Evolutionary conservation across 1,139 yeast species (phyloP).

Genomic region (Kodamaea anthophila): DNA sequence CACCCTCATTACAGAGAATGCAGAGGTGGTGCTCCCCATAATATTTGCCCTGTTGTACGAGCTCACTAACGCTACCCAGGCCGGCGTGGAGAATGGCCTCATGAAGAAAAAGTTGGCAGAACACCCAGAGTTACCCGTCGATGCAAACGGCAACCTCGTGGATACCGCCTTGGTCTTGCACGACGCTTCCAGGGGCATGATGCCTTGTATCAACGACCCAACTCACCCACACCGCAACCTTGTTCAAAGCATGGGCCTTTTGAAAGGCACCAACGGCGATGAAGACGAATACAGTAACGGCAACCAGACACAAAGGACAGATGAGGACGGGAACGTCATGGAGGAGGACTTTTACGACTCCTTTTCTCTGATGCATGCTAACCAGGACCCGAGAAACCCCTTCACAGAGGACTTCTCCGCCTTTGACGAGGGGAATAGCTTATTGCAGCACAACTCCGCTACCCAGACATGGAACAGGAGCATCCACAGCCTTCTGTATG

Average conservation of each 20-base stretch:
- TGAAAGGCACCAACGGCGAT: constrained; percentile 5
- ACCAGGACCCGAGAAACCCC: constrained; percentile 7
- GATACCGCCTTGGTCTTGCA: constrained; percentile 33
- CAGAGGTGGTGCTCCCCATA: constrained; percentile 88
- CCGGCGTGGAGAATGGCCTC: constrained; percentile 43
- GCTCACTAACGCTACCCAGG: constrained; percentile 53
- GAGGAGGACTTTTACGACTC: constrained; percentile 45
- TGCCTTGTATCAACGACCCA: constrained; percentile 16
- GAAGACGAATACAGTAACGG: constrained; percentile 4
- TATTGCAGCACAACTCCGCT: constrained; percentile 36
- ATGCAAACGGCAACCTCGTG: constrained; percentile 43
- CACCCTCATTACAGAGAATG: constrained; percentile 81
- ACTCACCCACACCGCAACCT: constrained; percentile 15
- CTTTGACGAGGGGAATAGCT: constrained; percentile 14
- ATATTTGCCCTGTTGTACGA: constrained; percentile 88
- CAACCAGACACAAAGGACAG: constrained; percentile 5
- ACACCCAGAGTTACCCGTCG: constrained; percentile 37
- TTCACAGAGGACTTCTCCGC: constrained; percentile 12
- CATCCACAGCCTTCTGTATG: constrained; percentile 83
- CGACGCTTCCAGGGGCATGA: constrained; percentile 16
- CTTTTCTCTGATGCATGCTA: constrained; percentile 32
- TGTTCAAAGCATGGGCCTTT: constrained; percentile 10
- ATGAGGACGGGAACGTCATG: constrained; percentile 25
- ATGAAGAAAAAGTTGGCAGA: constrained; percentile 39
- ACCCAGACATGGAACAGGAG: constrained; percentile 80